Conservation (phyloP, 371 early-diverging fungal genomes). For the Mucor mucedo region DNA sequence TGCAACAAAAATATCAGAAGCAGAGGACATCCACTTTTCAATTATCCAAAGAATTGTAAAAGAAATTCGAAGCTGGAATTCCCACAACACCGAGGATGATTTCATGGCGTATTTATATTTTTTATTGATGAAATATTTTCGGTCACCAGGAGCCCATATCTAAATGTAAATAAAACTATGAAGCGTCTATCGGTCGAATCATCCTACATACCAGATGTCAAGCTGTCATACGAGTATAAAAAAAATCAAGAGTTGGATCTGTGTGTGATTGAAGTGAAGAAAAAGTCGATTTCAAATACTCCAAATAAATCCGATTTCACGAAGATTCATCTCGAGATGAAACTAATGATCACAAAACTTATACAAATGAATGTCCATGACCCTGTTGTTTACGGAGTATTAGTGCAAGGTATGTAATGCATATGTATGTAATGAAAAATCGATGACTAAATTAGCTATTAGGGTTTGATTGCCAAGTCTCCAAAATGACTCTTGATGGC, state of each 20-base stretch:
- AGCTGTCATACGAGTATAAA: conserved; percentile 11
- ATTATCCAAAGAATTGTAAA: neutral
- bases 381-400: conserved; percentile 7
- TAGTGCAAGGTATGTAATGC: neutral
- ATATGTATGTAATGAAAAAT: neutral
- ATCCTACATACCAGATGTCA: conserved; percentile 4
- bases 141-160: neutral
- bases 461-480: neutral
- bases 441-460: neutral
- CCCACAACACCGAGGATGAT: neutral
- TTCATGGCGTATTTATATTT: neutral
- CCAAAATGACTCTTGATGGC: neutral
- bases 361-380: conserved; percentile 5
- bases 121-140: neutral
- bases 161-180: neutral
- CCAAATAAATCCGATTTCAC: conserved; percentile 3
- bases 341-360: neutral
- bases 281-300: neutral
- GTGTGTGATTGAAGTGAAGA: conserved; percentile 10
- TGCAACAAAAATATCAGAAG: neutral
- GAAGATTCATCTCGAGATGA: conserved; percentile 6
- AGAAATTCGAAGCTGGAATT: neutral
- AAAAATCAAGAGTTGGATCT: neutral
- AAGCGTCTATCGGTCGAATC: neutral
- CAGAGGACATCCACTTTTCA: neutral